Base-by-base conservation (phyloP, 2,329 filamentous ascomycete species). In the Metarhizium humberi region DNA sequence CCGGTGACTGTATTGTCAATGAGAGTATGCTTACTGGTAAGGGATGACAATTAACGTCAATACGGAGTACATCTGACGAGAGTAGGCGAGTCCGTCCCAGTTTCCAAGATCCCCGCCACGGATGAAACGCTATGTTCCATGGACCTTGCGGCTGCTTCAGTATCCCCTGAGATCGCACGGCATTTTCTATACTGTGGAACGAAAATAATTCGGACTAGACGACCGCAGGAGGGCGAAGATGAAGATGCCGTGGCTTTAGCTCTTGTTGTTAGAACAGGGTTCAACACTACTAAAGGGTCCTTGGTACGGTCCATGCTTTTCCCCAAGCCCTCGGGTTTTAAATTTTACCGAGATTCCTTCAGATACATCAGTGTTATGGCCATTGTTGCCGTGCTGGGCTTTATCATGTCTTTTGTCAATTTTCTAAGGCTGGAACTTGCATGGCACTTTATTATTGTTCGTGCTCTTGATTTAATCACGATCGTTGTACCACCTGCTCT, bases 281-380 rank as follows among this genome's bases (percentile, higher is more conserved):
- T 99, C 73, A 95, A 95, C 68, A 99, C 94, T 0, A 99, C 94
- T 2, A 99, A 99, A 69, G 94, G 94, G 29, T 90, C 94, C 10
- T 76, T 99, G 18, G 91, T 99, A 57, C 87, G 94, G 29, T 97
- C 94, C 0, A 99, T 99, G 92, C 80, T 99, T 42, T 99, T 99
- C 67, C 95, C 94, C 0, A 99, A 99, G 66, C 94, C 94, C 1
- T 96, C 92, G 0, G 92, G 92, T 0, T 99, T 99, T 81, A 97
- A 95, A 65, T 99, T 99, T 68, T 99, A 99, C 69, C 84, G 90
- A 46, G 94, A 99, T 69, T 96, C 92, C 0, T 99, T 99, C 73
- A 85, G 92, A 25, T 99, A 99, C 69, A 97, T 99, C 57, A 91
- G 89, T 4, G 94, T 99, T 57, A 99, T 99, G 94, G 92, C 82